phyloP scores from a whole-genome alignment of 371 early-diverging fungal genomes.

The Apophysomyces trapeziformis region DNA sequence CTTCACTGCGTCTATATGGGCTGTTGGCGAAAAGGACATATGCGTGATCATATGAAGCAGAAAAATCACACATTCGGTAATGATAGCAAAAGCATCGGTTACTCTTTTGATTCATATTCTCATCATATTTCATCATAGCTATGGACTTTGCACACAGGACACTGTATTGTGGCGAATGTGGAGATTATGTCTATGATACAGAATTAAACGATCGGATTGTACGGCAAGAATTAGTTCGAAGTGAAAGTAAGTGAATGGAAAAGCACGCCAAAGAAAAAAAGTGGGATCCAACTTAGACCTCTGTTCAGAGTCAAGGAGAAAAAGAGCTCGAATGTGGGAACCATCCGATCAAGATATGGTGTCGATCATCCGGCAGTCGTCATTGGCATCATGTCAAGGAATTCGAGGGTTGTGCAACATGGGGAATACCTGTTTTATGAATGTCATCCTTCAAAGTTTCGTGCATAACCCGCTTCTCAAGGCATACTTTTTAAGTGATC shows the following conservation, averaged over 20 bases:
- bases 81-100: neutral
- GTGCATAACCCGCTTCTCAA: conserved; percentile 90
- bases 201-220: conserved; percentile 67
- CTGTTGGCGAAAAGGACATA: conserved; percentile 72
- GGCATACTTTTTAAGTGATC: conserved; percentile 86
- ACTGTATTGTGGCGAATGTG: conserved; percentile 80
- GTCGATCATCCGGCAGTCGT: conserved; percentile 50
- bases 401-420: conserved; percentile 91
- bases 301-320: conserved; percentile 28
- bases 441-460: conserved; percentile 90
- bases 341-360: conserved; percentile 57
- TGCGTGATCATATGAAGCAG: conserved; percentile 63
- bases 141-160: conserved; percentile 59
- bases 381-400: conserved; percentile 64
- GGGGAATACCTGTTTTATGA: conserved; percentile 96
- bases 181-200: conserved; percentile 86
- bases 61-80: conserved; percentile 70
- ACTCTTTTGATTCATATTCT: neutral
- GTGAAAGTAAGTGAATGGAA: conserved; percentile 14
- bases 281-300: too few species aligned
- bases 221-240: conserved; percentile 56
- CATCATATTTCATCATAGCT: conserved; percentile 15
- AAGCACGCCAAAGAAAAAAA: too few species aligned
- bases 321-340: conserved; percentile 38
- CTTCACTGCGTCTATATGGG: conserved; percentile 70